Evolutionary conservation across 2,329 filamentous ascomycete species (phyloP), one percentile per base, ranked within the genome.

Genomic region (Sordariomycetes sp.): DNA sequence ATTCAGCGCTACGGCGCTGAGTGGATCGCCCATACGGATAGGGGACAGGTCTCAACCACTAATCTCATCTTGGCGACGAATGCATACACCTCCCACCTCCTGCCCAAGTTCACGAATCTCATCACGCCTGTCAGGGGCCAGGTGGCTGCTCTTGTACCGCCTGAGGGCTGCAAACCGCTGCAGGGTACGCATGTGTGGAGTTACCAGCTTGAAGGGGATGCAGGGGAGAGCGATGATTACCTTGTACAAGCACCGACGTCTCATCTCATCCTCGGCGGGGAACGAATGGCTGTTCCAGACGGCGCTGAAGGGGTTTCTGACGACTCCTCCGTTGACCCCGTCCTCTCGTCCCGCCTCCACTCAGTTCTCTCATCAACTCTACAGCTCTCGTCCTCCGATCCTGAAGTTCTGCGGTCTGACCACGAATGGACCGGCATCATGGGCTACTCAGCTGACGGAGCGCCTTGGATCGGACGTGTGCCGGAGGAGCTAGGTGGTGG

Each of bases 381-480:
- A 19, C 63, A 66, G 40, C 46, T 74, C 14, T 43, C 42, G n/a
- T 41, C 35, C n/a, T 49, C 53, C 7, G 61, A 64, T 23, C 55
- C 57, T 24, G 50, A 65, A 21, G 58, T 64, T 29, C 54, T 84
- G 15, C 48, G 58, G 16, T 66, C 71, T 8, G 57, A 69, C 20
- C 74, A 70, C 49, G 75, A 83, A 49, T 90, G 84, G 84, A 84
- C 80, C 2, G 84, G 84, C 0, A 82, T 87, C 44, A 88, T 87
- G 83, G 83, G 79, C 0, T 87, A 76, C 54, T 77, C 73, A 20
- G 61, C 75, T 6, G 84, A 88, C 50, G 61, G 68, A 0, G 54
- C 69, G 33, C 82, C 84, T 0, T 87, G 79, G 77, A 78, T 88
- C 3, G 84, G 83, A 0, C 55, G 59, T 8, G 71, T 87, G n/a